phyloP scores from a whole-genome alignment of 2,329 filamentous ascomycete species.

The Epichloe amarillans region DNA sequence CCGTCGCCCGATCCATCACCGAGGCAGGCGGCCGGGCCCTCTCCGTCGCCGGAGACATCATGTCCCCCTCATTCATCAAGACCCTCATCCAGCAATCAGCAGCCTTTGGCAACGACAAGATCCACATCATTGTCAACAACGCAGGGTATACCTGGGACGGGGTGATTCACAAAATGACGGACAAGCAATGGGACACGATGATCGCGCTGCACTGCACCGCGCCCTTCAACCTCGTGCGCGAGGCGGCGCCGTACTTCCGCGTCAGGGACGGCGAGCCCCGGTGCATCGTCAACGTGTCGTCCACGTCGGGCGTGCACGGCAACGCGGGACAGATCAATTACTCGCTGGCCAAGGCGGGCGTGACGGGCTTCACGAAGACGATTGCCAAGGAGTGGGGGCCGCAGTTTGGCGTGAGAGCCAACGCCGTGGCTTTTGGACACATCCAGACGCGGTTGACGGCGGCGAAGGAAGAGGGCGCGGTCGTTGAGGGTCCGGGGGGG shows the following conservation, averaged over 20 bases:
- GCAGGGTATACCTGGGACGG: conserved; percentile 89
- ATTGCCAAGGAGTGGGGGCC: conserved; percentile 91
- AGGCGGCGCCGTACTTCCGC: conserved; percentile 74
- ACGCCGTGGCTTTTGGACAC: conserved; percentile 74
- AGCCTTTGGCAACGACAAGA: conserved; percentile 73
- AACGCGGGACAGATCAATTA: conserved; percentile 92
- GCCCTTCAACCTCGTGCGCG: conserved; percentile 71
- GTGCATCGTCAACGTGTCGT: conserved; percentile 72
- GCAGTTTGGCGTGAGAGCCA: conserved; percentile 65
- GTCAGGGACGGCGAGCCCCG: conserved; percentile 71
- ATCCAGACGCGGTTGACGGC: conserved; percentile 71
- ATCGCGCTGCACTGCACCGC: conserved; percentile 71
- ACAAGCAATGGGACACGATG: conserved; percentile 88
- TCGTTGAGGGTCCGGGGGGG: conserved; percentile 62
- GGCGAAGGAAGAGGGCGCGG: conserved; percentile 73
- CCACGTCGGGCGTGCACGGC: conserved; percentile 69
- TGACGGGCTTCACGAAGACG: conserved; percentile 73
- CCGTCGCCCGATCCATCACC: conserved; percentile 60
- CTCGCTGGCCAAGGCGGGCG: conserved; percentile 69
- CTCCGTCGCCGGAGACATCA: conserved; percentile 63
- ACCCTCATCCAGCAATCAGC: conserved; percentile 61
- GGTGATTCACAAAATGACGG: conserved; percentile 82
- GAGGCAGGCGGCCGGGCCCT: conserved; percentile 51
- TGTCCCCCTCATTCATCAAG: conserved; percentile 56
- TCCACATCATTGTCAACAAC: conserved; percentile 86